Conservation (phyloP, 805 yeast species). For the Yueomyces sp. region DNA sequence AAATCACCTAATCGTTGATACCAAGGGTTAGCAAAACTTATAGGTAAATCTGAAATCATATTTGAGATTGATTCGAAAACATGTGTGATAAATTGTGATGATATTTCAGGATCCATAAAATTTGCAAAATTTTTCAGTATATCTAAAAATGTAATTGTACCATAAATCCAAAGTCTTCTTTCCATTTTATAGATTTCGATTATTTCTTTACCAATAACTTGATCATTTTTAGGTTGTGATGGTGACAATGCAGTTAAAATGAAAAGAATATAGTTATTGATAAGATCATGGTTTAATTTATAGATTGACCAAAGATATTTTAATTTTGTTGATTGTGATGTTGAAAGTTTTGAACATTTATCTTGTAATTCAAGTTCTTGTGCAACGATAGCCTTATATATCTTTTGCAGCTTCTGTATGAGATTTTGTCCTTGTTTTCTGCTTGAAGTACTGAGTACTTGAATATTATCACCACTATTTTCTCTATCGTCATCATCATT, state of each 20-base stretch:
- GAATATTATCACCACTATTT: constrained; percentile 12
- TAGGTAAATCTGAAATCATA: constrained; percentile 27
- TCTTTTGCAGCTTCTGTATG: constrained; percentile 60
- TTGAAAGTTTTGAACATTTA: constrained; percentile 48
- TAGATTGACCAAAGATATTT: constrained; percentile 63
- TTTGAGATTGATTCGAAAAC: constrained; percentile 43
- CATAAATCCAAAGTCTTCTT: constrained; percentile 75
- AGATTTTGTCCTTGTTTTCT: constrained; percentile 31
- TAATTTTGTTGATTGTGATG: constrained; percentile 40
- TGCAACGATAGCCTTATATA: constrained; percentile 55
- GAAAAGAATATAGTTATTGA: constrained; percentile 63
- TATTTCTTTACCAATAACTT: constrained; percentile 47
- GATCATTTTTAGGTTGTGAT: constrained; percentile 38
- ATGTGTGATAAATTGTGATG: constrained; percentile 59
- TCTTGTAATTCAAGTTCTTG: constrained; percentile 59
- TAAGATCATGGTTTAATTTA: constrained; percentile 48
- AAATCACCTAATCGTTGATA: constrained; percentile 75
- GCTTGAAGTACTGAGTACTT: constrained; percentile 12
- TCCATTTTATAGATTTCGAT: constrained; percentile 69
- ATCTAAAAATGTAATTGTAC: constrained; percentile 68
- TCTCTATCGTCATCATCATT: constrained; percentile 6
- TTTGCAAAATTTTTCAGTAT: constrained; percentile 63
- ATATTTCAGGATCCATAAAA: constrained; percentile 65
- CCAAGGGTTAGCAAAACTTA: constrained; percentile 37
- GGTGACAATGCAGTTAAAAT: constrained; percentile 59